phyloP scores from a whole-genome alignment of 2,329 filamentous ascomycete genomes.

The Aspergillus vadensis region DNA sequence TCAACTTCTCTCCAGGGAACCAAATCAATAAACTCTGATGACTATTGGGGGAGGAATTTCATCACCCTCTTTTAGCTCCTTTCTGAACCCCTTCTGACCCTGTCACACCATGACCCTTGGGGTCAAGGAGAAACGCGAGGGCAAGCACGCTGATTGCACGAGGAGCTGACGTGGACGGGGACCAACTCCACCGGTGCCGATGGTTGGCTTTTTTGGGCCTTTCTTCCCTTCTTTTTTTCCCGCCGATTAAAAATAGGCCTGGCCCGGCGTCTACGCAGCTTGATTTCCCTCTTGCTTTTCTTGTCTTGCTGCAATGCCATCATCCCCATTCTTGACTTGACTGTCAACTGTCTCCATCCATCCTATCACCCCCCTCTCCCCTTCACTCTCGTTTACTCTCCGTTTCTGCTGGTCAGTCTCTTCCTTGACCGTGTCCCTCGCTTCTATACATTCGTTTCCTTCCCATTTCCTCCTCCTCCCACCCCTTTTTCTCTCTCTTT shows the following conservation, averaged over 20 bases:
- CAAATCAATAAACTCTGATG: background rate
- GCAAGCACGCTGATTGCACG: constrained; percentile 2
- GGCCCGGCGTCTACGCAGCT: background rate
- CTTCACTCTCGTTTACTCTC: background rate
- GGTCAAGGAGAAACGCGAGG: background rate
- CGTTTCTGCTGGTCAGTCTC: background rate
- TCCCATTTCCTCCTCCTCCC: too few relatives aligned
- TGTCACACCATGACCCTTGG: constrained; percentile 2
- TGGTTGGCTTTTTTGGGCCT: background rate
- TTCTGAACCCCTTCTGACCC: background rate
- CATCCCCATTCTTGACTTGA: background rate
- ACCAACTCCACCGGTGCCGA: background rate
- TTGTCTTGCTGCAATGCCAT: background rate
- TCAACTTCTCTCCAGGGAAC: background rate
- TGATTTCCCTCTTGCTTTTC: background rate
- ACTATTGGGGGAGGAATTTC: too few relatives aligned
- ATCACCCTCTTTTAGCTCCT: too few relatives aligned
- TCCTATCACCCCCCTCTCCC: too few relatives aligned
- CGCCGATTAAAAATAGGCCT: background rate
- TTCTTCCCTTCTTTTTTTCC: background rate
- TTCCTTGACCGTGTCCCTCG: background rate
- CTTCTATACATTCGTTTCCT: background rate
- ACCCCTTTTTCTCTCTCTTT: background rate
- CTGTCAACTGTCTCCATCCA: background rate
- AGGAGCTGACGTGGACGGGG: constrained; percentile 4